Evolutionary conservation across 1,139 yeast species (phyloP), one percentile per base, ranked within the genome.

Genomic region (Yamadazyma songkhlaensis): DNA sequence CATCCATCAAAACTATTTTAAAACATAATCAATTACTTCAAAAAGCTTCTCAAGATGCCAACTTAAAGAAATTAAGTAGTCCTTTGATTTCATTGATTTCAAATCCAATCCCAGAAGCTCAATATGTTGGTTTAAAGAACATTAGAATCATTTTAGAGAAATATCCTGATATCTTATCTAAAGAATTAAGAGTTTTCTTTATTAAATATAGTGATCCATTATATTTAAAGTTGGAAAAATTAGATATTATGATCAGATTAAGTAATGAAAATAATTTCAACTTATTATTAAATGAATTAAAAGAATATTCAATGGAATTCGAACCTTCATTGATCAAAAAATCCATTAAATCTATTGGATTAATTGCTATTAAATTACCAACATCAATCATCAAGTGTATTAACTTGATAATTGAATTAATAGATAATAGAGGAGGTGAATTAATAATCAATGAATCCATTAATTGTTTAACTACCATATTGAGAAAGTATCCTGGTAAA

Each of bases 141-240:
- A 89, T 94, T 45, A 75, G 96, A 59, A 84, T 94, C 49, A 81
- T 94, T 34, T 72, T 92, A 48, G 96, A 92, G 57, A 85, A 86
- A 56, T 88, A 87, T 59, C 97, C 98, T 4, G 74, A 72, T 39
- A 73, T 92, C 29, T 72, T 92, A 46, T 73, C 84, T 23, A 81
- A 81, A 46, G 97, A 92, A 56, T 70, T 90, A 51, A 75, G 96
- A 47, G 95, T 92, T 7, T 94, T 94, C 53, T 94, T 88, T 67
- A 82, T 92, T 54, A 89, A 89, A 57, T 92, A 89, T 65, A 87
- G 89, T 47, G 99, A 94, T 61, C 98, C 98, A 11, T 72, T 90
- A 36, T 94, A 94, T 58, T 74, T 94, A 49, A 94, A 94, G 60
- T 72, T 92, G 49, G 98, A 92, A 55, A 94, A 94, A 57, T 71